Base-by-base conservation (phyloP, 345 rosid species). In the Rhodomyrtus tomentosa region DNA sequence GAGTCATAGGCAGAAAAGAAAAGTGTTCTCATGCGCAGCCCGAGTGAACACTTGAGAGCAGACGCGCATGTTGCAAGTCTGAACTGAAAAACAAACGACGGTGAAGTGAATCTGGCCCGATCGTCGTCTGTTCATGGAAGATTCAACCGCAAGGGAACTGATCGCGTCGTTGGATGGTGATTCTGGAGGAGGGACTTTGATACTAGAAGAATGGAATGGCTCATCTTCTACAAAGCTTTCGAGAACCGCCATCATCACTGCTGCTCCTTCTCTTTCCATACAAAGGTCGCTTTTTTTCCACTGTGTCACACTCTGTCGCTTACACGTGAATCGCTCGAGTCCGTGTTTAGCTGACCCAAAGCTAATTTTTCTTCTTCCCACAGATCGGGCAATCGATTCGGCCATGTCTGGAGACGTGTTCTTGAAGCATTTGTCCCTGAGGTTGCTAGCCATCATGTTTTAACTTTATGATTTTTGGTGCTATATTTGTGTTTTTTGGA, bases 361-460 rank as follows among this genome's bases (percentile, higher is more conserved):
- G 54, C 21, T 36, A 45, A 15, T 5, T 42, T 22, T 73, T 83
- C 83, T 22, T 22, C 12, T 84, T 42, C 73, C 38, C 5, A 38
- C 90, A 95, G 98, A 85, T 94, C 93, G 54, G 87, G 92, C 58
- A 88, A 89, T 87, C 94, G 94, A 10, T 93, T 94, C 88, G 83
- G 85, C 85, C 98, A 94, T 89, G 88, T 96, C 18, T 91, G 96
- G 96, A 92, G 96, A 83, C 90, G 98, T 80, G 85, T 95, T 83
- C 96, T 95, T 82, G 93, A 94, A 91, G 99, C 99, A 29, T 94
- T 96, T 87, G 96, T 96, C 25, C 99, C 98, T 0, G 99, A 95
- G 99, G 98, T 89, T 88, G 87, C 82, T n/a, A 14, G 52, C 53
- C 58, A 48, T 54, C 68, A 20, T 32, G 29, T 22, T 2, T 56